These are phyloP conservation scores for Fraxinus pennsylvanica DNA, from an alignment of 257 asterid species.

Conservation along the genomic window DNA sequence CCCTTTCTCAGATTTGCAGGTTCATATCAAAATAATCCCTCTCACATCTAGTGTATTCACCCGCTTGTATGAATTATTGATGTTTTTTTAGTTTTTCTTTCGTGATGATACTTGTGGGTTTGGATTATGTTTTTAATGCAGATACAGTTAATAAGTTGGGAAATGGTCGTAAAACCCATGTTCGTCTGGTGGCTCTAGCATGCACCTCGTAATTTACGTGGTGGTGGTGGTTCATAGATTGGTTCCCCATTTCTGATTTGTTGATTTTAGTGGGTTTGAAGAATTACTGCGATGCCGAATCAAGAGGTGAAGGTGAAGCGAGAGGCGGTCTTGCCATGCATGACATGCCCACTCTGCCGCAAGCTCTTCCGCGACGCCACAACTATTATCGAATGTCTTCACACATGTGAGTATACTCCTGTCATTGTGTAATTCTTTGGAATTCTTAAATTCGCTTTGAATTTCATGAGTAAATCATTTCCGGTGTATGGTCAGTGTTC, in stretches of 20 bases:
- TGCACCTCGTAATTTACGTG: slow-evolving; percentile 65
- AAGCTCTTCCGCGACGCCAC: slow-evolving; percentile 90
- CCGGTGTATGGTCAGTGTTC: slow-evolving; percentile 20
- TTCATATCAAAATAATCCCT: slow-evolving; percentile 20
- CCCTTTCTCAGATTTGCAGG: slow-evolving; percentile 41
- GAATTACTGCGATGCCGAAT: slow-evolving; percentile 77
- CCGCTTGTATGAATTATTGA: slow-evolving; percentile 14
- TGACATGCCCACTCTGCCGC: slow-evolving; percentile 94
- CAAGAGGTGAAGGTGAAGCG: slow-evolving; percentile 76
- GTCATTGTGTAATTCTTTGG: slow-evolving; percentile 6
- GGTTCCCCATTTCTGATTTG: slow-evolving; percentile 19
- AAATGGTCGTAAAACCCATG: slow-evolving; percentile 67
- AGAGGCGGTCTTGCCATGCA: slow-evolving; percentile 86
- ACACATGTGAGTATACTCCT: slow-evolving; percentile 68
- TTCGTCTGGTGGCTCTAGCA: slow-evolving; percentile 49
- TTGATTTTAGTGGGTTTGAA: slow-evolving; percentile 37
- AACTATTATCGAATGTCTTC: slow-evolving; percentile 93
- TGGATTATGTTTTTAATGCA: slow-evolving; percentile 56
- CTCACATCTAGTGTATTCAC: slow-evolving; percentile 21
- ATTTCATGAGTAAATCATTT: not conserved
- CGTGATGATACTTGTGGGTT: slow-evolving; percentile 33
- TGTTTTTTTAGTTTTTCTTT: slow-evolving; percentile 10
- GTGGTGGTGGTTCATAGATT: slow-evolving; percentile 23
- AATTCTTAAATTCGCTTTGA: slow-evolving; percentile 6
- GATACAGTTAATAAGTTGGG: slow-evolving; percentile 28